These are phyloP conservation scores for Ogataea hybrid DNA, from an alignment of 1,139 yeast genomes.

Conservation along the genomic window DNA sequence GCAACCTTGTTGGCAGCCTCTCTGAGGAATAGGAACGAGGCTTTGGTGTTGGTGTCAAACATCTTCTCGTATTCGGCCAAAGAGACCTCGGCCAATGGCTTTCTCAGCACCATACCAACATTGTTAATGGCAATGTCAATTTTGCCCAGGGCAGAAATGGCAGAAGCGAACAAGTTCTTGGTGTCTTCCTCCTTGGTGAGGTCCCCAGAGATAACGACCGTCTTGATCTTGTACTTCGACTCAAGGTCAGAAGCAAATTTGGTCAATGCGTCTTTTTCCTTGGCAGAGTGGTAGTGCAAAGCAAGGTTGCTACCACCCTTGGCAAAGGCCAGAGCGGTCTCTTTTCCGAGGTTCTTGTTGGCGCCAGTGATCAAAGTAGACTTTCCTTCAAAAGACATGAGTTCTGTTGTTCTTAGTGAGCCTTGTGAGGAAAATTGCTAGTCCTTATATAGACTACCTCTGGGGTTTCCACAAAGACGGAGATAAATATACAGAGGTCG, in stretches of 20 bases:
- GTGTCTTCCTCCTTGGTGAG: conserved; percentile 44
- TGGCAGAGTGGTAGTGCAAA: conserved; percentile 52
- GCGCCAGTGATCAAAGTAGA: conserved; percentile 63
- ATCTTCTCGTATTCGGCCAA: conserved; percentile 54
- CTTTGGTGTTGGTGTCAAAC: conserved; percentile 54
- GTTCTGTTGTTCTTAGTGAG: not conserved
- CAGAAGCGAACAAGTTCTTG: conserved; percentile 42
- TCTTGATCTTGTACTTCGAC: conserved; percentile 39
- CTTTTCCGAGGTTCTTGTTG: conserved; percentile 61
- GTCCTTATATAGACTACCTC: not conserved
- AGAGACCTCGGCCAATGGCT: conserved; percentile 48
- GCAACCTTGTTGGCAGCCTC: conserved; percentile 52
- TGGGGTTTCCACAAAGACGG: not conserved
- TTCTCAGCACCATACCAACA: conserved; percentile 65
- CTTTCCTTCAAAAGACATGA: conserved; percentile 42
- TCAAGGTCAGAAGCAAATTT: conserved; percentile 40
- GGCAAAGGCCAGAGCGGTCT: conserved; percentile 58
- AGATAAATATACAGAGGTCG: not conserved
- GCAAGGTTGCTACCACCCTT: conserved; percentile 52
- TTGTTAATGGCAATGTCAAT: conserved; percentile 65
- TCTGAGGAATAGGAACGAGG: conserved; percentile 60
- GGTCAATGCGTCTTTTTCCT: conserved; percentile 40
- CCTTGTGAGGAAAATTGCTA: not conserved
- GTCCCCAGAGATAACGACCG: conserved; percentile 44
- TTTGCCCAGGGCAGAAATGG: conserved; percentile 45